These are phyloP conservation scores for Platanus orientalis DNA, from an alignment of 164 flowering plant species.

Conservation along the genomic window DNA sequence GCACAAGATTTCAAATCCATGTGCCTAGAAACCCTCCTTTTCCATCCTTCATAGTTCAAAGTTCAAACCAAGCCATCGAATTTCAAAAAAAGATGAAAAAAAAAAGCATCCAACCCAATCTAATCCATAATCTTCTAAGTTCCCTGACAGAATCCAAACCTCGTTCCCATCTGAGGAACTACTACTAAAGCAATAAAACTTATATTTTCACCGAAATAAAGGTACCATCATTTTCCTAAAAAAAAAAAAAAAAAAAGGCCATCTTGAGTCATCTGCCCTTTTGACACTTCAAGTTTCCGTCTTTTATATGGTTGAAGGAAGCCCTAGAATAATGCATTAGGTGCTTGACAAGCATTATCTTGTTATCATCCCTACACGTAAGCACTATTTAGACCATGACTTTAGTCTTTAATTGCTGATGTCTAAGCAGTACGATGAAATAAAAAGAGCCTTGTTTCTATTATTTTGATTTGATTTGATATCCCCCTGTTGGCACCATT, in stretches of 20 bases:
- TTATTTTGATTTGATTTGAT: too few species aligned
- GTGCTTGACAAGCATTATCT: constrained; percentile 22
- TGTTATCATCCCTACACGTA: constrained; percentile 32
- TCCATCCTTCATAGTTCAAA: too few species aligned
- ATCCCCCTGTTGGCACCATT: too few species aligned
- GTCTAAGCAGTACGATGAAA: neutral
- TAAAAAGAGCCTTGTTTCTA: neutral
- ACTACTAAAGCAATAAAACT: neutral
- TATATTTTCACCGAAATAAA: constrained; percentile 20
- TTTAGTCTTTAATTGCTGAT: constrained; percentile 5
- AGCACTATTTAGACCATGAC: too few species aligned
- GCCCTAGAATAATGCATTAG: neutral
- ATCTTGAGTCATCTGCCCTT: constrained; percentile 14
- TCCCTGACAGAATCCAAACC: constrained; percentile 1
- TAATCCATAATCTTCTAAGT: too few species aligned
- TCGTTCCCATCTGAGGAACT: neutral
- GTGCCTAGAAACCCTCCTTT: constrained; percentile 1
- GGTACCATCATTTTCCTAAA: too few species aligned
- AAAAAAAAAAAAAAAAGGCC: too few species aligned
- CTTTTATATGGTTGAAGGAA: neutral
- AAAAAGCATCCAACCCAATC: too few species aligned
- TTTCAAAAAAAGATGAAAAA: constrained; percentile 10
- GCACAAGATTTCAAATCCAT: constrained; percentile 22
- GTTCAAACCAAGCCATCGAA: constrained; percentile 4
- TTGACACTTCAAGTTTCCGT: constrained; percentile 13